A percentile compares a stretch with the other conserved stretches of the same genome.
phyloP scores from a whole-genome alignment of 768 basidiomycete species.

The Trametes gibbosa region DNA sequence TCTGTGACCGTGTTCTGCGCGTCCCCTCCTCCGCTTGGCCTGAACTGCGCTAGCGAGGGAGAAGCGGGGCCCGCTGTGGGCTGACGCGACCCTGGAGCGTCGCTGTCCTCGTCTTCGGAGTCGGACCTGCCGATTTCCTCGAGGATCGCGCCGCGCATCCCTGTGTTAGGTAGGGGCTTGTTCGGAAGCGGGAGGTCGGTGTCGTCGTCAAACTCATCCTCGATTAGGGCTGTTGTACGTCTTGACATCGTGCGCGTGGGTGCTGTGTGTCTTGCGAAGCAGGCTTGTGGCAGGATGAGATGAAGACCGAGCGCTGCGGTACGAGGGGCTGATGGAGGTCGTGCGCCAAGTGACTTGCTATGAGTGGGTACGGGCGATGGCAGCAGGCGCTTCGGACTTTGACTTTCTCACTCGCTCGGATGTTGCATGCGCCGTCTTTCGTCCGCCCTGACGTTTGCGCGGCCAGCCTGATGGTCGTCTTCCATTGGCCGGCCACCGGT shows the following conservation, averaged over 20 bases:
- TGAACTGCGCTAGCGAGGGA: constrained; percentile 37
- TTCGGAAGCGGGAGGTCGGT: constrained; percentile 84
- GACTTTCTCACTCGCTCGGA: background rate
- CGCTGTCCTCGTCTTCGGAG: constrained; percentile 26
- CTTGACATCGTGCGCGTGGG: constrained; percentile 38
- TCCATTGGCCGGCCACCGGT: too few relatives aligned
- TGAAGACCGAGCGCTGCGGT: background rate
- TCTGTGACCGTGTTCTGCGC: constrained; percentile 52
- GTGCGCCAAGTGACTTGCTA: constrained; percentile 12
- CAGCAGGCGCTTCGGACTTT: background rate
- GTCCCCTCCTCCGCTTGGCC: constrained; percentile 20
- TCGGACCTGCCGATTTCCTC: constrained; percentile 70
- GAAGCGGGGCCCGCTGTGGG: constrained; percentile 53
- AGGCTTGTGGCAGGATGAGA: background rate
- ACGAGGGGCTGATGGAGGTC: constrained; percentile 1
- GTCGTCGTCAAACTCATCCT: constrained; percentile 91
- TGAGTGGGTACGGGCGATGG: background rate
- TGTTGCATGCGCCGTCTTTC: background rate
- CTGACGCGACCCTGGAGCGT: background rate
- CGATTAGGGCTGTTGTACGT: constrained; percentile 53
- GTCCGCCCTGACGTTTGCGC: too few relatives aligned
- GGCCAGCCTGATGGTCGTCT: too few relatives aligned
- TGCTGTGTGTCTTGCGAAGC: too few relatives aligned
- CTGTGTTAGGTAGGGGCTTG: constrained; percentile 61
- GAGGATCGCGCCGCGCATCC: constrained; percentile 71